Base-by-base conservation (phyloP, 345 rosid species). In the Murraya paniculata region DNA sequence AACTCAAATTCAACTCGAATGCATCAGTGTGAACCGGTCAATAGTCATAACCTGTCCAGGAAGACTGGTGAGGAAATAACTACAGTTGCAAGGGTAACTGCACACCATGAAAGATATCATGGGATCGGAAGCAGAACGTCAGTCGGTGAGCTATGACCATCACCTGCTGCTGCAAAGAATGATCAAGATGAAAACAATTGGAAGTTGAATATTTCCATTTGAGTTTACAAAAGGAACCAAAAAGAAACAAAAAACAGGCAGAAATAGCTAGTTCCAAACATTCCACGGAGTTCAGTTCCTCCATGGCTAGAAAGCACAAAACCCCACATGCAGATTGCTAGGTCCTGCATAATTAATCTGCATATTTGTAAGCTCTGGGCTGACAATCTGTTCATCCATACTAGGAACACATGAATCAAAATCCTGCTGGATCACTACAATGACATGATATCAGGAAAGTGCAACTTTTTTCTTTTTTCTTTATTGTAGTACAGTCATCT, bases 1-100 rank as follows among this genome's bases (percentile, higher is more conserved):
- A 80, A 84, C 77, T 48, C 67, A 31, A 80, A 80, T 80, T 41
- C 65, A 1, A 76, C 77, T 1, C 82, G 81, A 0, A 53, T 75
- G 59, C 84, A 83, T 70, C 53, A 64, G 36, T 81, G 59, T 36
- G 82, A 79, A 72, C 61, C 57, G 18, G 74, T 66, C 48, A 72
- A 68, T 56, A 60, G 62, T 13, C 31, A 35, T 50, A 70, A 39
- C 38, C 16, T 27, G 59, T 18, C 41, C 27, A 13, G 30, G 33
- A 68, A 71, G 64, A 71, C 36, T 56, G 60, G 19, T 28, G 33
- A 57, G 48, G 80, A 77, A 53, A 79, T 45, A n/a, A 31, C 62
- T 65, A 64, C 74, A 36, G 78, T 68, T 60, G 41, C 72, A 38
- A 68, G 69, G 39, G 58, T 78, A 33, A 13, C 25, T 31, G 73